Percentiles rank a stretch among this genome's conserved stretches.
phyloP scores from a whole-genome alignment of 345 rosid species.

The Jatropha curcas region DNA sequence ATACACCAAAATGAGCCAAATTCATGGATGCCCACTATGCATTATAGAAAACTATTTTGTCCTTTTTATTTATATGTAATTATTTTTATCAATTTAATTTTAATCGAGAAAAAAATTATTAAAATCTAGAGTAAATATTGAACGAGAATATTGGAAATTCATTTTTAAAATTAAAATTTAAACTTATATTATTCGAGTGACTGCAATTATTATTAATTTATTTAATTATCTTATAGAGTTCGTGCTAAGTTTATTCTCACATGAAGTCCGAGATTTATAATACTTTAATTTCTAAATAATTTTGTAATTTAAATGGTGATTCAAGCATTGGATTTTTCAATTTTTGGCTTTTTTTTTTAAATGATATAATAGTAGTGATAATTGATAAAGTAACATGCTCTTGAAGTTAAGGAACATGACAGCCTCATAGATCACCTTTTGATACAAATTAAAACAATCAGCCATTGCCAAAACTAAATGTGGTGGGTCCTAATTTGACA shows the following conservation, averaged over 20 bases:
- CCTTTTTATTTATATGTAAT: not conserved
- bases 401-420: not conserved
- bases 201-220: no score
- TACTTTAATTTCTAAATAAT: no score
- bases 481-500: constrained; percentile 39
- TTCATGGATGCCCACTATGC: constrained; percentile 31
- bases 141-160: no score
- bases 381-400: not conserved
- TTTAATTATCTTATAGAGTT: no score
- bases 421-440: not conserved
- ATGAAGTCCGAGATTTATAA: no score
- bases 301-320: not conserved
- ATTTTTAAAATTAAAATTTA: no score
- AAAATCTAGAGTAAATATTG: no score
- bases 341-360: not conserved
- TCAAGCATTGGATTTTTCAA: not conserved
- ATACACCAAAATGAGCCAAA: constrained; percentile 26
- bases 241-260: no score
- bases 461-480: not conserved
- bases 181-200: no score
- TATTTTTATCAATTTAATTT: not conserved
- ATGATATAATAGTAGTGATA: not conserved
- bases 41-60: constrained; percentile 12
- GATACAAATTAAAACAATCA: constrained; percentile 18
- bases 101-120: no score